phyloP scores from a whole-genome alignment of 208 protist species.

The Acanthamoeba sp. region DNA sequence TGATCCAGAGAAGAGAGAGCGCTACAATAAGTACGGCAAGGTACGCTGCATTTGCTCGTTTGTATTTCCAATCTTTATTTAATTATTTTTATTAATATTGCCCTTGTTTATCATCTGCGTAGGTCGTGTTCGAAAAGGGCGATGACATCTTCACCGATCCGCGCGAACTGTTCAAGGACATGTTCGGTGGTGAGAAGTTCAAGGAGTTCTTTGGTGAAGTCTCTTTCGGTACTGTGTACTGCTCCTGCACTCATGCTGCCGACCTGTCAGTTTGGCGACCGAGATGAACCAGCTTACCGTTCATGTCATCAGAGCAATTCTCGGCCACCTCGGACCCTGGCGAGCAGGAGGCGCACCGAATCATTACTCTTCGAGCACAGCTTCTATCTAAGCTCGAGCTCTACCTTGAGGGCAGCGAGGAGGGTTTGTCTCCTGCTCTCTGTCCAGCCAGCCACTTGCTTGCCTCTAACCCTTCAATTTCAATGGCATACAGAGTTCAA shows the following conservation, averaged over 20 bases:
- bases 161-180: slow-evolving; percentile 68
- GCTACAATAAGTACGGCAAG: slow-evolving; percentile 71
- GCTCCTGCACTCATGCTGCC: neutral
- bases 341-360: slow-evolving; percentile 42
- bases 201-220: slow-evolving; percentile 72
- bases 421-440: slow-evolving; percentile 32
- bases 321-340: slow-evolving; percentile 31
- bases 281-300: no score
- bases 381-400: slow-evolving; percentile 54
- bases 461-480: neutral
- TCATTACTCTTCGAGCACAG: slow-evolving; percentile 41
- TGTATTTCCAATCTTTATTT: neutral
- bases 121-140: slow-evolving; percentile 57
- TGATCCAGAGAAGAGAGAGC: slow-evolving; percentile 57
- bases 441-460: neutral
- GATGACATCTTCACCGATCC: slow-evolving; percentile 67
- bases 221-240: neutral
- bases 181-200: slow-evolving; percentile 75
- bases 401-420: slow-evolving; percentile 29
- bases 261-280: no score
- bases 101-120: neutral
- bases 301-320: neutral
- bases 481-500: slow-evolving; percentile 5
- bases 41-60: neutral
- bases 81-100: neutral